Evolutionary conservation across 2,329 filamentous ascomycete genomes (phyloP), one percentile per base, ranked within the genome.

Genomic region (Colletotrichum salicis): DNA sequence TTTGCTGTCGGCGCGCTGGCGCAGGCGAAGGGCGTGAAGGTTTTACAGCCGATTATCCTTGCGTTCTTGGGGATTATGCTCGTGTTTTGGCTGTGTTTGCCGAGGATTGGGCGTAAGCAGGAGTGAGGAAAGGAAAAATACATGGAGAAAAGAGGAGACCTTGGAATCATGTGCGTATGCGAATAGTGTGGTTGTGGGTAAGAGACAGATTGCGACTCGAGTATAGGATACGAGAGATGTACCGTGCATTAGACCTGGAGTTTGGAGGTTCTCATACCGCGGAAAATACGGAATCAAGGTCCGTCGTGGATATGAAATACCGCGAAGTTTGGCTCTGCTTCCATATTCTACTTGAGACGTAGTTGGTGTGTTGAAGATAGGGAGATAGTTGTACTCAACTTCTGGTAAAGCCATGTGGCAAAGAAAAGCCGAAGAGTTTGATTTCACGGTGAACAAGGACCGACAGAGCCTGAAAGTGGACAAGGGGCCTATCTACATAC

Each of bases 1-100:
- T 84, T 94, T 84, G 87, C 88, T 0, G 90, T 93, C 0, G 92
- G 92, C 5, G 90, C 90, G 1, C 87, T 94, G 76, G 91, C 92
- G 2, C 84, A 88, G 75, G 82, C 81, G 1, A 85, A 83, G 72
- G 88, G 89, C 0, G 88, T 91, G 2, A 80, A 85, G 74, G 87
- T 87, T 5, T 76, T 91, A 48, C 88, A 91, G 74, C 88, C 89
- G 0, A 84, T 90, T 31, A 82, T 89, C 10, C 79, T 90, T n/a
- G 85, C 83, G 0, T 74, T 90, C 27, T 75, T 90, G 55, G 84
- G 74, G 2, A 77, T 80, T 3, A 82, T 87, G 70, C 74, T 86
- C 1, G 67, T 80, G 0, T 55, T 88, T 11, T 90, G 88, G 88
- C 73, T 84, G 22, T 77, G 82, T 19, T 73, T 89, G 33, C 84